phyloP scores from a whole-genome alignment of 305 asterid species.

The Salvia sclarea region DNA sequence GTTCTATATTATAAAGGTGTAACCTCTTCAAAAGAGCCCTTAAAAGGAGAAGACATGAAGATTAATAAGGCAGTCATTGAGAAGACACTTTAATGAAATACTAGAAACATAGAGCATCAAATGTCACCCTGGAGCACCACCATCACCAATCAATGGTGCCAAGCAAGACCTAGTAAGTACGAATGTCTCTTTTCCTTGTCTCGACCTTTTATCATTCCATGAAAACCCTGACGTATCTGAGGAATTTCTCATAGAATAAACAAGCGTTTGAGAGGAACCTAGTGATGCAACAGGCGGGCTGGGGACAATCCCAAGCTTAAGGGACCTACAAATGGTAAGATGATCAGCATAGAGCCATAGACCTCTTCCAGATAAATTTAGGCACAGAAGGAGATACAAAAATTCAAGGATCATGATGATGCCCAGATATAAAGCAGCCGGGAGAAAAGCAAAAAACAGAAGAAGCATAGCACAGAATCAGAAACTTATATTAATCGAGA shows the following conservation, averaged over 20 bases:
- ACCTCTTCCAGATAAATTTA: constrained; percentile 11
- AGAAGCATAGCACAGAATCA: not conserved
- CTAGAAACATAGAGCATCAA: constrained; percentile 20
- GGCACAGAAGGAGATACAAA: not conserved
- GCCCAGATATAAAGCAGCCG: not conserved
- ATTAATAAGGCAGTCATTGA: constrained; percentile 9
- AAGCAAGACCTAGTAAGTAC: constrained; percentile 75
- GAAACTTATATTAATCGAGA: not conserved
- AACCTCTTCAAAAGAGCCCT: constrained; percentile 69
- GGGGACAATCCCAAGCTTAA: constrained; percentile 74
- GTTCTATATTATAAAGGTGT: constrained; percentile 79
- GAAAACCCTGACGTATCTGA: constrained; percentile 65
- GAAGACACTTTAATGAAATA: not conserved
- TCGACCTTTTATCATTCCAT: constrained; percentile 67
- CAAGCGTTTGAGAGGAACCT: constrained; percentile 49
- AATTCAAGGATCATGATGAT: constrained; percentile 20
- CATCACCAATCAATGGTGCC: constrained; percentile 65
- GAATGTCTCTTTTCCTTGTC: constrained; percentile 70
- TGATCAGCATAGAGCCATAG: constrained; percentile 1
- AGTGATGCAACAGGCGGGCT: constrained; percentile 45
- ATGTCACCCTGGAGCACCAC: constrained; percentile 69
- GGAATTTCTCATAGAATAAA: constrained; percentile 57
- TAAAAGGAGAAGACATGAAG: constrained; percentile 2
- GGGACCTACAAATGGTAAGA: constrained; percentile 51
- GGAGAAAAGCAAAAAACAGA: not conserved